Percentiles rank a stretch among this genome's conserved stretches.
Conservation (phyloP, 306 rosid species). For the Potentilla sterilis region DNA sequence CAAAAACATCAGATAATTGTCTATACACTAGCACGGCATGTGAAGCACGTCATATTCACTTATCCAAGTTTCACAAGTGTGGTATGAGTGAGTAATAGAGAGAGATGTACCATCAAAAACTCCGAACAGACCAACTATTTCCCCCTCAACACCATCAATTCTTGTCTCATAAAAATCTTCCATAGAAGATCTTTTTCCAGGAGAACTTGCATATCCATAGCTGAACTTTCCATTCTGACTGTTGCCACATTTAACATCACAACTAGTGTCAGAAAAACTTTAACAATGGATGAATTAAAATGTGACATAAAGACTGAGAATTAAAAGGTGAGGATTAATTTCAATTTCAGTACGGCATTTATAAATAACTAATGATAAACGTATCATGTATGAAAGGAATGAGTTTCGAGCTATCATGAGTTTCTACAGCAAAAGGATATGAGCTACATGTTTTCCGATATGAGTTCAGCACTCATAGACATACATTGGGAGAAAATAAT, state of each 20-base stretch:
- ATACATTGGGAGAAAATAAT: neutral
- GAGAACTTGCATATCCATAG: constrained; percentile 94
- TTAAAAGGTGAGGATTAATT: neutral
- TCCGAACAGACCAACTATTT: constrained; percentile 89
- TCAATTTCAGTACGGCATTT: constrained; percentile 4
- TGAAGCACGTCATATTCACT: neutral
- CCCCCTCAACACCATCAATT: constrained; percentile 91
- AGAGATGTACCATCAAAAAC: constrained; percentile 79
- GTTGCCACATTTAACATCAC: constrained; percentile 34
- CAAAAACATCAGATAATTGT: neutral
- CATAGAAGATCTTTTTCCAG: constrained; percentile 93
- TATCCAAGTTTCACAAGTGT: neutral
- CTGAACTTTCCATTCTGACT: constrained; percentile 90
- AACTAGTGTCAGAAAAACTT: constrained; percentile 26
- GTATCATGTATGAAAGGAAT: neutral
- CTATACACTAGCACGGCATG: neutral
- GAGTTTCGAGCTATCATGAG: neutral
- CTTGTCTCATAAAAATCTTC: constrained; percentile 94
- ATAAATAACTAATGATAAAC: constrained; percentile 2
- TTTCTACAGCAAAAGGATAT: neutral
- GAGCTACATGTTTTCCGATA: neutral
- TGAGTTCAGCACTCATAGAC: neutral
- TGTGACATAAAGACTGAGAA: constrained; percentile 15
- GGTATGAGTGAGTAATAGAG: neutral
- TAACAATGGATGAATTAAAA: constrained; percentile 3